Conservation (phyloP, 2,329 filamentous ascomycete genomes). For the Chaetomium olivaceum region DNA sequence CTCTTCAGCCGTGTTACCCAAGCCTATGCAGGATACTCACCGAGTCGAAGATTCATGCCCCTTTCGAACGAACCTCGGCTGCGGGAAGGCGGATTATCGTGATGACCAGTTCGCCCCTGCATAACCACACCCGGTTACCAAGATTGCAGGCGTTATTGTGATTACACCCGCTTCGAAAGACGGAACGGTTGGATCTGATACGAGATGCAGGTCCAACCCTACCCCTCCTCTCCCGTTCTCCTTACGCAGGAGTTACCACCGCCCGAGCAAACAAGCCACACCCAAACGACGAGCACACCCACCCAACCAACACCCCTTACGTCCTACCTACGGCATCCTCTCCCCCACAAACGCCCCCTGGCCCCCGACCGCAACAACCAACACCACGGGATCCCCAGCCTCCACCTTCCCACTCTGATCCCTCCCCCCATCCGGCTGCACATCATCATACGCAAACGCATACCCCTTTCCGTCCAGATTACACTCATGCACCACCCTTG, state of each 20-base stretch:
- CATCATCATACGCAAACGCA: conserved; percentile 63
- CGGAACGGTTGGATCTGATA: background rate
- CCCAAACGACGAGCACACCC: background rate
- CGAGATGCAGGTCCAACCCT: background rate
- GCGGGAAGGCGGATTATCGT: background rate
- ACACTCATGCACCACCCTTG: conserved; percentile 55
- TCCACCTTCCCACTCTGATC: conserved; percentile 60
- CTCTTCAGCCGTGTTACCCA: background rate
- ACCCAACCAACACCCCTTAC: background rate
- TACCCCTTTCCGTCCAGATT: conserved; percentile 59
- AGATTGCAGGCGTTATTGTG: background rate
- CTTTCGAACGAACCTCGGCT: background rate
- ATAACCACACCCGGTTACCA: background rate
- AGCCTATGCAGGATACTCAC: background rate
- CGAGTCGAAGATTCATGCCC: background rate
- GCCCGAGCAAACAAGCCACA: background rate
- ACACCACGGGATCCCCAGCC: conserved; percentile 50
- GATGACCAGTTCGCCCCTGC: background rate
- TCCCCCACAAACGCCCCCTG: conserved; percentile 34
- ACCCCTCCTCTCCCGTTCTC: too few relatives aligned
- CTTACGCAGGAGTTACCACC: background rate
- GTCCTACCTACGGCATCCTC: conserved; percentile 5
- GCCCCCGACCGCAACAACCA: conserved; percentile 55
- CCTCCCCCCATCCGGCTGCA: conserved; percentile 50
- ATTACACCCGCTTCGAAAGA: background rate